phyloP scores from a whole-genome alignment of 495 filamentous ascomycete genomes.

The Xylaria telfairii region DNA sequence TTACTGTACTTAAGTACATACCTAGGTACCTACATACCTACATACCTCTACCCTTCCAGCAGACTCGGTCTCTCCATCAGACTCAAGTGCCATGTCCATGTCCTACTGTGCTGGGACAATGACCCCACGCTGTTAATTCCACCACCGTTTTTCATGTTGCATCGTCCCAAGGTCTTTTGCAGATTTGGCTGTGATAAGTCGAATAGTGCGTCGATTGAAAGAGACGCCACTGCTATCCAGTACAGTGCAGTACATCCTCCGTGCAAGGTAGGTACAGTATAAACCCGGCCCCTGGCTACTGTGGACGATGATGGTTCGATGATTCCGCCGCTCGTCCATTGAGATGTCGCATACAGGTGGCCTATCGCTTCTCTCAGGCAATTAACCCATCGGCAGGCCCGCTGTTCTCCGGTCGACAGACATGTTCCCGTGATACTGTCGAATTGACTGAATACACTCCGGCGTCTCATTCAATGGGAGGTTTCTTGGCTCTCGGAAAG shows the following conservation, averaged over 20 bases:
- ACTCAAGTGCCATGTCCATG: conserved; percentile 21
- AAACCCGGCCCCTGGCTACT: conserved; percentile 16
- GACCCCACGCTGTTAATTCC: conserved; percentile 5
- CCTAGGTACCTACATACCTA: too few relatives aligned
- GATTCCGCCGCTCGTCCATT: conserved; percentile 21
- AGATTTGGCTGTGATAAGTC: conserved; percentile 4
- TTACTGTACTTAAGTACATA: too few relatives aligned
- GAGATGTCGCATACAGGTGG: conserved; percentile 9
- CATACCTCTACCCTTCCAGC: neutral
- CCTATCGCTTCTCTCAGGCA: conserved; percentile 2
- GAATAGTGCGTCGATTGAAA: neutral
- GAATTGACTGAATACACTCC: conserved; percentile 7
- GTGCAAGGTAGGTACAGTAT: conserved; percentile 29
- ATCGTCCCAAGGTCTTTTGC: neutral
- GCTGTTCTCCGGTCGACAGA: conserved; percentile 9
- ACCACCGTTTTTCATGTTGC: conserved; percentile 6
- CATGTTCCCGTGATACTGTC: conserved; percentile 11
- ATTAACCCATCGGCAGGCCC: conserved; percentile 24
- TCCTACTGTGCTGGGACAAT: conserved; percentile 28
- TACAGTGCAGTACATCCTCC: conserved; percentile 13
- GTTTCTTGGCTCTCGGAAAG: conserved; percentile 29
- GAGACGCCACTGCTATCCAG: neutral
- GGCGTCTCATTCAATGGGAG: conserved; percentile 39
- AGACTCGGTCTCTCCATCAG: neutral
- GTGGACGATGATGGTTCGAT: conserved; percentile 26